phyloP scores from a whole-genome alignment of 176 grass and related monocot genomes.

The Secale cereale region DNA sequence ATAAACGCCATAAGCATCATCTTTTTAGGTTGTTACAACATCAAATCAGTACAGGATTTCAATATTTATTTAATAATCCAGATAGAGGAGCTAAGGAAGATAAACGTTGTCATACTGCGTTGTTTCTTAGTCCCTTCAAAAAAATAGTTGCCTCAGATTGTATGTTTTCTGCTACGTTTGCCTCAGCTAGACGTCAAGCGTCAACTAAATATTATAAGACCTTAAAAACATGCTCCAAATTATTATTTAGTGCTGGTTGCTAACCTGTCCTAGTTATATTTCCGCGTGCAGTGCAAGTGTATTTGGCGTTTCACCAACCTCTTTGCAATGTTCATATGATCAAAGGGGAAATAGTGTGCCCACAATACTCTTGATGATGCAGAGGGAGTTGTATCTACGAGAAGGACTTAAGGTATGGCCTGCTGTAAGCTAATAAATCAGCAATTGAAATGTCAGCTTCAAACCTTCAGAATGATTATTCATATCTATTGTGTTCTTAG shows the following conservation, averaged over 20 bases:
- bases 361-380: constrained; percentile 79
- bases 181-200: not conserved
- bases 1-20: not conserved
- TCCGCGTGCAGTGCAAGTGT: constrained; percentile 61
- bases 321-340: constrained; percentile 93
- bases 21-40: constrained; percentile 19
- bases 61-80: not conserved
- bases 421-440: not conserved
- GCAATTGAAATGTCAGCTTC: not conserved
- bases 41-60: constrained; percentile 6
- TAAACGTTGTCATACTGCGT: not conserved
- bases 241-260: not conserved
- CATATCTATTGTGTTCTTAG: constrained; percentile 35
- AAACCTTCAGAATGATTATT: not conserved
- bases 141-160: not conserved
- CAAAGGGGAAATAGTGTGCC: constrained; percentile 83
- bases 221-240: not conserved
- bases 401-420: constrained; percentile 74
- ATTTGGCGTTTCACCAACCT: constrained; percentile 87
- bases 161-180: constrained; percentile 9
- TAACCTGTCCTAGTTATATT: constrained; percentile 14
- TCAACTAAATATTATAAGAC: not conserved
- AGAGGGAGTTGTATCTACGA: constrained; percentile 62
- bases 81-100: not conserved
- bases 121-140: not conserved